Conservation (phyloP, 495 filamentous ascomycete genomes). For the Glonium stellatum region DNA sequence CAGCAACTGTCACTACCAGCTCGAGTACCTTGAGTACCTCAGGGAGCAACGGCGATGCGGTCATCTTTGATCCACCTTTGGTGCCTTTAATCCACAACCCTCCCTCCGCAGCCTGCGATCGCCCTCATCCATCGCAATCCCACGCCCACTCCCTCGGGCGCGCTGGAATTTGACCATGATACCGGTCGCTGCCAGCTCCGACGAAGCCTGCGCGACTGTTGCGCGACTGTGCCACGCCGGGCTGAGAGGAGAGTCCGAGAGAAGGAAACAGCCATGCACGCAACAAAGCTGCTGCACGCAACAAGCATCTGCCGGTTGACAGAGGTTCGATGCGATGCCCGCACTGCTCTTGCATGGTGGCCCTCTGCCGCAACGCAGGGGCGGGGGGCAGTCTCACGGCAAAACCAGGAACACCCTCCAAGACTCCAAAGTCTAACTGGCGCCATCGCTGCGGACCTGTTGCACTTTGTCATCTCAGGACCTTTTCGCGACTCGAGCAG, state of each 20-base stretch:
- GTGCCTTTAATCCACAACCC: too few species aligned
- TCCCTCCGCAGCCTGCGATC: background rate
- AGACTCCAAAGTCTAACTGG: background rate
- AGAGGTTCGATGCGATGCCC: background rate
- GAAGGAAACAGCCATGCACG: background rate
- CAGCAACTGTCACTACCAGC: too few species aligned
- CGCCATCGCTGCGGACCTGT: background rate
- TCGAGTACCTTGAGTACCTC: background rate
- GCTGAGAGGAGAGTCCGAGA: background rate
- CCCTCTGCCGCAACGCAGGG: background rate
- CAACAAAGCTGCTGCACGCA: too few species aligned
- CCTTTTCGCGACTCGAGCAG: background rate
- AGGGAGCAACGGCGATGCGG: background rate
- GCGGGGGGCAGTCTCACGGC: background rate
- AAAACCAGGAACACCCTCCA: background rate
- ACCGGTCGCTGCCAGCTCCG: background rate
- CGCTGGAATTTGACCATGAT: background rate
- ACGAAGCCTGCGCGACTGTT: too few species aligned
- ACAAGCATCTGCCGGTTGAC: background rate
- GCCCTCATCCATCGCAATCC: background rate
- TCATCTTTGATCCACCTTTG: background rate
- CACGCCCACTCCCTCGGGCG: background rate
- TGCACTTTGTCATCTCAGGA: background rate
- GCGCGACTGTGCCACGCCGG: background rate
- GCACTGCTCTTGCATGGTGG: background rate